Conservation (phyloP, 2,329 filamentous ascomycete genomes). For the Alternaria infectoria region DNA sequence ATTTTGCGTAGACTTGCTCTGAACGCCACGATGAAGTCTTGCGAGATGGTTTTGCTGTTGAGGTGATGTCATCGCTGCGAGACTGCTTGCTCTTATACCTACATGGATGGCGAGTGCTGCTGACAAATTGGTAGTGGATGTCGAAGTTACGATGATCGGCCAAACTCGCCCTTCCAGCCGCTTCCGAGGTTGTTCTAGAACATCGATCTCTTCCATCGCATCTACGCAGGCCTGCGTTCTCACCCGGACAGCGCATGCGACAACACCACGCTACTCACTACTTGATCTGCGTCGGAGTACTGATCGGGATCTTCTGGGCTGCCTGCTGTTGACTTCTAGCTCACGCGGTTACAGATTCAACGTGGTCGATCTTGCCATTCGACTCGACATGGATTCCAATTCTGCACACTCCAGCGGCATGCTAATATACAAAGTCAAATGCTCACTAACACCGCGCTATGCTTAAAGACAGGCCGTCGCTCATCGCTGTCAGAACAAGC, state of each 20-base stretch:
- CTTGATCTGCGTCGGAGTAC: too few species aligned
- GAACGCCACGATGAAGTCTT: conserved; percentile 43
- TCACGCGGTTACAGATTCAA: not conserved
- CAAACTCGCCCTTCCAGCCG: conserved; percentile 1
- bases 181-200: conserved; percentile 2
- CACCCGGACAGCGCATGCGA: too few species aligned
- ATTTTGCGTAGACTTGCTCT: conserved; percentile 41
- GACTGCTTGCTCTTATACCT: conserved; percentile 10
- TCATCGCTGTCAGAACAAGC: not conserved
- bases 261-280: too few species aligned
- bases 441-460: conserved; percentile 21
- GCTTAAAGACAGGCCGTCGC: conserved; percentile 4
- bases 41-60: not conserved
- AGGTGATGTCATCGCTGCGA: conserved; percentile 1
- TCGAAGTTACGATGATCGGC: not conserved
- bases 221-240: too few species aligned
- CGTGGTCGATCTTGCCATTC: not conserved
- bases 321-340: too few species aligned
- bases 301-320: too few species aligned
- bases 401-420: not conserved
- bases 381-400: not conserved
- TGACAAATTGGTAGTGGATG: conserved; percentile 29
- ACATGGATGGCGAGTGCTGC: conserved; percentile 15
- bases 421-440: not conserved
- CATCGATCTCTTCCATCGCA: not conserved